Evolutionary conservation across 352 stramenopile genomes (phyloP), one percentile per base, ranked within the genome.

Genomic region (Thalassiosira sp.): DNA sequence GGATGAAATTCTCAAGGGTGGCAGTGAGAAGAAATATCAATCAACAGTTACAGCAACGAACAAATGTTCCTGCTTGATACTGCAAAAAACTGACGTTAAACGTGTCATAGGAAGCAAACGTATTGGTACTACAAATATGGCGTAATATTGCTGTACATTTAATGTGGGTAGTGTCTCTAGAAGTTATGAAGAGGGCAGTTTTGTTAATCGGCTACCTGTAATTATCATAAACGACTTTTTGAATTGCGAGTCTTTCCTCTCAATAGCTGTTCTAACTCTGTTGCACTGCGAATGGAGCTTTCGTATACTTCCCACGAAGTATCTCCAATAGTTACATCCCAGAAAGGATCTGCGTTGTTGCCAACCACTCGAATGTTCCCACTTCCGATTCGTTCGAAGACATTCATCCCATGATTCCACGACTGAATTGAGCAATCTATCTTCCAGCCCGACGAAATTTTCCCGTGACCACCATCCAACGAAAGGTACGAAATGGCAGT

Each of bases 381-480:
- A 42, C 18, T 15, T 18, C 35, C 48, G 46, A 79, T 61, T 16
- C 46, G 51, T 59, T 76, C 48, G 48, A 54, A 70, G 13, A 86
- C 37, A 31, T n/a, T 62, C 18, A 37, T 76, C 2, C 80, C 82
- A 64, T 89, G 72, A 37, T 78, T 84, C 85, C 85, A 91, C 27
- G 66, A 71, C 28, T 84, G 79, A 56, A 88, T 86, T 5, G 82
- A 61, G 43, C 59, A 82, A 76, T 91, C 85, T 57, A 91, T 67
- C 28, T 65, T 82, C 85, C 85, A 91, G 28, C 65, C 75, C 27
- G 58, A 79, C 3, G 75, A 84, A 43, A 88, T 72, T 7, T 25
- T 79, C 15, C 85, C 85, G 68, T 91, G 85, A 10, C 85, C 85
- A 15, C 66, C 85, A 59, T 86, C 69, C 24, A 91, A 76, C 20